Conservation (phyloP, 805 yeast species). For the Candida peoriensis region DNA sequence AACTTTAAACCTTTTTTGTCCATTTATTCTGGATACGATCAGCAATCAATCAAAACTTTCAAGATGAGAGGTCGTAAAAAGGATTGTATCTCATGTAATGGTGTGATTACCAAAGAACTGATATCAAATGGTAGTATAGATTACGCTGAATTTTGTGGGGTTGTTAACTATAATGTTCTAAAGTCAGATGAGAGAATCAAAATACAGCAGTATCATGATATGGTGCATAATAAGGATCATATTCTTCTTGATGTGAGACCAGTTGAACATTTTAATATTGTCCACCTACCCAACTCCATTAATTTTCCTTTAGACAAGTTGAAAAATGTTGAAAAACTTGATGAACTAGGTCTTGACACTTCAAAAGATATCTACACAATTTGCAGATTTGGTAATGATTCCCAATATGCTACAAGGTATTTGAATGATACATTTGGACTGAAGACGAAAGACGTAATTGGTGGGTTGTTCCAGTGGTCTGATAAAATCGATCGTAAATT, state of each 20-base stretch:
- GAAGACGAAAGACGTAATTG: constrained; percentile 59
- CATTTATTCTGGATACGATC: constrained; percentile 62
- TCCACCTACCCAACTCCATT: constrained; percentile 50
- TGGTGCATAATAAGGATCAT: constrained; percentile 16
- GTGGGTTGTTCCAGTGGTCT: constrained; percentile 75
- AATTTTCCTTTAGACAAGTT: constrained; percentile 59
- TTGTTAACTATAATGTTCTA: constrained; percentile 40
- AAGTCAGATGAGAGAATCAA: constrained; percentile 41
- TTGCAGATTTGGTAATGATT: constrained; percentile 90
- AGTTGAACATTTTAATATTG: constrained; percentile 64
- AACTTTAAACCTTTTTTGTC: constrained; percentile 65
- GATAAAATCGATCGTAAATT: constrained; percentile 49
- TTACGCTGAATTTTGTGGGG: constrained; percentile 77
- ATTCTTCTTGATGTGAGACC: constrained; percentile 77
- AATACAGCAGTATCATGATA: constrained; percentile 30
- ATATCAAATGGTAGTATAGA: constrained; percentile 48
- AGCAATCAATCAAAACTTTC: constrained; percentile 63
- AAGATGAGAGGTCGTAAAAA: constrained; percentile 68
- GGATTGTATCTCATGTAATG: constrained; percentile 58
- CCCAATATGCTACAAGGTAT: constrained; percentile 65
- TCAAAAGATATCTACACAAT: constrained; percentile 49
- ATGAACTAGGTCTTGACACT: constrained; percentile 27
- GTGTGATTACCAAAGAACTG: constrained; percentile 40
- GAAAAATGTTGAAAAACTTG: constrained; percentile 25
- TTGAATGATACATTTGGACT: constrained; percentile 48